phyloP scores from a whole-genome alignment of 1,284 basidiomycete species.

The Cerioporus squamosus region DNA sequence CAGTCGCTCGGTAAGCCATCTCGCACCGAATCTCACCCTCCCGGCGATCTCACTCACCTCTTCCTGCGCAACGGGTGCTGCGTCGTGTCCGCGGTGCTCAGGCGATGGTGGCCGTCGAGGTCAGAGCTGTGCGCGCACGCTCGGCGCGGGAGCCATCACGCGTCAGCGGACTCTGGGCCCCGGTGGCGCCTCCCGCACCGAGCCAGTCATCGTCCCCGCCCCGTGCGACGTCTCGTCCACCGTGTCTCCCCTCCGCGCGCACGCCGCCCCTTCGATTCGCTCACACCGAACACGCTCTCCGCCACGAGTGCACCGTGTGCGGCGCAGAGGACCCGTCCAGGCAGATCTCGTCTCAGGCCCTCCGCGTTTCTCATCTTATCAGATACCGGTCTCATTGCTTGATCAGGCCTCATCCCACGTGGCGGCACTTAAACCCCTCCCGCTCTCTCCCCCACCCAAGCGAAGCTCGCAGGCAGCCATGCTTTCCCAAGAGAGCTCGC shows the following conservation, averaged over 20 bases:
- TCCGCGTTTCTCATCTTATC: constrained; percentile 24
- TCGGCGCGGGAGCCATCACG: no score
- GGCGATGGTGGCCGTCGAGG: neutral
- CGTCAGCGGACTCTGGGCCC: constrained; percentile 7
- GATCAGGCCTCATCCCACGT: constrained; percentile 15
- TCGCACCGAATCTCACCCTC: constrained; percentile 20
- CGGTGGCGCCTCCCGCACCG: no score
- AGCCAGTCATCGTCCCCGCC: neutral
- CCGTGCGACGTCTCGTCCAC: constrained; percentile 7
- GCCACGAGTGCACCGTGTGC: neutral
- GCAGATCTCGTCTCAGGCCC: neutral
- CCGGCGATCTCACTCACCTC: constrained; percentile 15
- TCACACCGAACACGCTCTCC: neutral
- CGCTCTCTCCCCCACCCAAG: neutral
- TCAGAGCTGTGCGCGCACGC: neutral
- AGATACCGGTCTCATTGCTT: constrained; percentile 9
- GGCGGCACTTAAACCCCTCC: constrained; percentile 6
- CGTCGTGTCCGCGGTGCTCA: no score
- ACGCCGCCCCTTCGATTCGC: neutral
- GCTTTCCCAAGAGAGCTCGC: constrained; percentile 20
- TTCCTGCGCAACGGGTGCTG: no score
- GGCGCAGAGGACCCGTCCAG: no score
- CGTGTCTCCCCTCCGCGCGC: neutral
- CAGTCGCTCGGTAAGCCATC: constrained; percentile 28
- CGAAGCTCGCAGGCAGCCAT: constrained; percentile 12